Conservation (phyloP, 1,284 basidiomycete species). For the Phellopilus nigrolimitatus region DNA sequence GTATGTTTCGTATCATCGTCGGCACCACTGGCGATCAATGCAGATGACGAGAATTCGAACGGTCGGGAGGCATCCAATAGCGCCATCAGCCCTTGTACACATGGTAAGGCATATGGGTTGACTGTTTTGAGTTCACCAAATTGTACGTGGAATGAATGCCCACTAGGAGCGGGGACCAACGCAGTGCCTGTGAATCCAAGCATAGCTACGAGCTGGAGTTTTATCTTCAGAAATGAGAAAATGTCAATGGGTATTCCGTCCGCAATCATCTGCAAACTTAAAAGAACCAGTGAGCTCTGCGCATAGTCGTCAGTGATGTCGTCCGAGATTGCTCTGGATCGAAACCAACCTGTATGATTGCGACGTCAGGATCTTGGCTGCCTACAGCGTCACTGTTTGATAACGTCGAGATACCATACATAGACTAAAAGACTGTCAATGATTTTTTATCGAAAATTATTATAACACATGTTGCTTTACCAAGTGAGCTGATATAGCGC, state of each 20-base stretch:
- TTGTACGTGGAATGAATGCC: constrained; percentile 47
- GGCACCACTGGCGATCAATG: constrained; percentile 40
- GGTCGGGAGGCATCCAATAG: constrained; percentile 54
- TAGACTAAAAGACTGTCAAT: constrained; percentile 31
- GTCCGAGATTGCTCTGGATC: not conserved
- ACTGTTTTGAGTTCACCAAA: constrained; percentile 44
- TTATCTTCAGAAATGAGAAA: constrained; percentile 53
- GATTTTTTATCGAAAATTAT: not conserved
- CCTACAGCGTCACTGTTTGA: constrained; percentile 18
- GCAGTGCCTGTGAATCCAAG: constrained; percentile 52
- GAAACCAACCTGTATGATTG: constrained; percentile 41
- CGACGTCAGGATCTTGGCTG: constrained; percentile 41
- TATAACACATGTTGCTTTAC: constrained; percentile 29
- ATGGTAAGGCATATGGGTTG: constrained; percentile 43
- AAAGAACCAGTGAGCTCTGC: constrained; percentile 50
- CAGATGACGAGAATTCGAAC: constrained; percentile 42
- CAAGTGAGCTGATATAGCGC: constrained; percentile 39
- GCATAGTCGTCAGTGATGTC: constrained; percentile 1
- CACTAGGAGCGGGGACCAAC: constrained; percentile 39
- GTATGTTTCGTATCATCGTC: constrained; percentile 40
- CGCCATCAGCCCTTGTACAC: constrained; percentile 50
- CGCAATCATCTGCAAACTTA: constrained; percentile 60
- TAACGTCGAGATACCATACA: constrained; percentile 41
- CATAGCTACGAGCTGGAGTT: constrained; percentile 50
- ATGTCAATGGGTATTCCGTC: constrained; percentile 52